A percentile compares a stretch with the other conserved stretches of the same genome.
phyloP scores from a whole-genome alignment of 75 land plant genomes.

The Pseudotsuga menziesii region DNA sequence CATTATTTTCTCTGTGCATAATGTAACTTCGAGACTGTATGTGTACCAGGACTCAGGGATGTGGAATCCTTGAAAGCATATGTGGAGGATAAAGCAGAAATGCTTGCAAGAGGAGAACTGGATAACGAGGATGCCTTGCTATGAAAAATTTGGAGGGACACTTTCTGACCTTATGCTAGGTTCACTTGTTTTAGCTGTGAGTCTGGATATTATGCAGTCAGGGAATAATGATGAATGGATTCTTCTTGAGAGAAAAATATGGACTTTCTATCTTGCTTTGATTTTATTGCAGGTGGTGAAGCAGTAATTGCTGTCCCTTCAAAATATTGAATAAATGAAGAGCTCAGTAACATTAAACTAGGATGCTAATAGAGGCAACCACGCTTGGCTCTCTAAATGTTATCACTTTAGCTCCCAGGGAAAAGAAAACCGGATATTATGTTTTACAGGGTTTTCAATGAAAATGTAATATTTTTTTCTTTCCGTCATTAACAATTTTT shows the following conservation, averaged over 20 bases:
- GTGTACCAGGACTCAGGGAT: slow-evolving; percentile 37
- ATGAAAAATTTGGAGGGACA: slow-evolving; percentile 1
- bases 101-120: slow-evolving; percentile 34
- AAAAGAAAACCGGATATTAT: background rate
- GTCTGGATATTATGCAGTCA: background rate
- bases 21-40: too few relatives aligned
- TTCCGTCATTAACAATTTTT: too few relatives aligned
- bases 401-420: background rate
- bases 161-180: background rate
- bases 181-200: background rate
- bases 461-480: too few relatives aligned
- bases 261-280: background rate
- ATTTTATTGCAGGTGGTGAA: background rate
- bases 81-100: slow-evolving; percentile 51
- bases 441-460: background rate
- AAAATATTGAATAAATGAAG: background rate
- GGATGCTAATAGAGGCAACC: background rate
- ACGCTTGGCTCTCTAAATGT: background rate
- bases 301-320: background rate
- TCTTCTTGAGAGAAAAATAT: background rate
- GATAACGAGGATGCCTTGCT: slow-evolving; percentile 28
- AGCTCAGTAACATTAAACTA: background rate
- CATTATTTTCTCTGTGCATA: too few relatives aligned
- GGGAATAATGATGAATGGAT: background rate
- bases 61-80: slow-evolving; percentile 51